phyloP scores from a whole-genome alignment of 2,329 filamentous ascomycete genomes.

The Dothideomycetidae sp. region DNA sequence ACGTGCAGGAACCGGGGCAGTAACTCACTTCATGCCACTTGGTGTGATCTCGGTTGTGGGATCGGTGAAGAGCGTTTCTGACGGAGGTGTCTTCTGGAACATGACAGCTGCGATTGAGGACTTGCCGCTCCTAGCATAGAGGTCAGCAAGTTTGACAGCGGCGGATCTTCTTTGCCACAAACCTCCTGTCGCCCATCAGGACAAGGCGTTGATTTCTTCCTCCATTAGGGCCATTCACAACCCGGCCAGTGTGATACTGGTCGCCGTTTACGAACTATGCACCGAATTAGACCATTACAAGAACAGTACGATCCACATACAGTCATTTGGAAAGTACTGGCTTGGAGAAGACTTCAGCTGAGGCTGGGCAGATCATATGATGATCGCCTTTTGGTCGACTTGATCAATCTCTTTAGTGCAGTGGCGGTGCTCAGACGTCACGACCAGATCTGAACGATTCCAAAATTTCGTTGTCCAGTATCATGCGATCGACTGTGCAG shows the following conservation, averaged over 20 bases:
- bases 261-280: background rate
- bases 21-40: slow-evolving; percentile 72
- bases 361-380: too few relatives aligned
- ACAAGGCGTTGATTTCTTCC: slow-evolving; percentile 69
- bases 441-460: too few relatives aligned
- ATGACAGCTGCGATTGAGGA: slow-evolving; percentile 97
- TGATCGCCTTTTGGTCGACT: too few relatives aligned
- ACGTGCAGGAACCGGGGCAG: slow-evolving; percentile 25
- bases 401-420: too few relatives aligned
- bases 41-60: slow-evolving; percentile 91
- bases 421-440: too few relatives aligned
- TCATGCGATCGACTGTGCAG: too few relatives aligned
- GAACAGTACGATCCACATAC: background rate
- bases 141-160: slow-evolving; percentile 8
- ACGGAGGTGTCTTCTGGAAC: slow-evolving; percentile 95
- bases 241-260: slow-evolving; percentile 25
- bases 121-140: slow-evolving; percentile 68
- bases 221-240: slow-evolving; percentile 35
- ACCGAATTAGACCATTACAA: background rate
- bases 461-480: too few relatives aligned
- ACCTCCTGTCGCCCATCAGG: slow-evolving; percentile 93
- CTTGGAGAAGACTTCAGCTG: too few relatives aligned
- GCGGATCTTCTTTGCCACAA: slow-evolving; percentile 18
- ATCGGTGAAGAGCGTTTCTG: slow-evolving; percentile 89
- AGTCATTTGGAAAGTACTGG: too few relatives aligned